phyloP scores from a whole-genome alignment of 192 early-diverging fungal species.

The Diversispora eburnea region DNA sequence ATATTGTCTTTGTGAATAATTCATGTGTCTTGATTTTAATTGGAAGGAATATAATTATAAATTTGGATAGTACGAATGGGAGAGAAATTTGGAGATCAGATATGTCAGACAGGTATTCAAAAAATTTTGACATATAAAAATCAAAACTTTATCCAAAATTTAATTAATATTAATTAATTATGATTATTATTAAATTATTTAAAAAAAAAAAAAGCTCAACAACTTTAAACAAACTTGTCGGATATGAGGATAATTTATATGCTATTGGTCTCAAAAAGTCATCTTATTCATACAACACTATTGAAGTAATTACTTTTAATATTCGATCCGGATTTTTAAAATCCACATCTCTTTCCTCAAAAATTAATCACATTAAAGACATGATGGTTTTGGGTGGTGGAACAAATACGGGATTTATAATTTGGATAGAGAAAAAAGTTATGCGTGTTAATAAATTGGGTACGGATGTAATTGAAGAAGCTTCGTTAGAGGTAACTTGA shows the following conservation, averaged over 20 bases:
- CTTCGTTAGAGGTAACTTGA: slow-evolving; percentile 10
- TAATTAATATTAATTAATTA: background rate
- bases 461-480: slow-evolving; percentile 26
- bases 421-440: slow-evolving; percentile 36
- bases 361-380: slow-evolving; percentile 29
- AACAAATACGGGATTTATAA: slow-evolving; percentile 31
- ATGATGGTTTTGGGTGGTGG: slow-evolving; percentile 35
- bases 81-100: slow-evolving; percentile 14
- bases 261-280: slow-evolving; percentile 35
- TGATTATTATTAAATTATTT: background rate
- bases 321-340: slow-evolving; percentile 33
- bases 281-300: slow-evolving; percentile 19
- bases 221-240: slow-evolving; percentile 29
- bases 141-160: background rate
- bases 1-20: slow-evolving; percentile 6
- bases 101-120: slow-evolving; percentile 7
- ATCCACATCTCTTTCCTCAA: slow-evolving; percentile 31
- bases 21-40: background rate
- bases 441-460: slow-evolving; percentile 38
- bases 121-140: too few relatives aligned
- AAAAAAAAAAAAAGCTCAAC: background rate
- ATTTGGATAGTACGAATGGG: slow-evolving; percentile 1
- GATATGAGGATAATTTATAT: slow-evolving; percentile 28
- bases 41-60: background rate
- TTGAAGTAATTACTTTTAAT: slow-evolving; percentile 35